phyloP scores from a whole-genome alignment of 345 rosid genomes.

The Corymbia maculata region DNA sequence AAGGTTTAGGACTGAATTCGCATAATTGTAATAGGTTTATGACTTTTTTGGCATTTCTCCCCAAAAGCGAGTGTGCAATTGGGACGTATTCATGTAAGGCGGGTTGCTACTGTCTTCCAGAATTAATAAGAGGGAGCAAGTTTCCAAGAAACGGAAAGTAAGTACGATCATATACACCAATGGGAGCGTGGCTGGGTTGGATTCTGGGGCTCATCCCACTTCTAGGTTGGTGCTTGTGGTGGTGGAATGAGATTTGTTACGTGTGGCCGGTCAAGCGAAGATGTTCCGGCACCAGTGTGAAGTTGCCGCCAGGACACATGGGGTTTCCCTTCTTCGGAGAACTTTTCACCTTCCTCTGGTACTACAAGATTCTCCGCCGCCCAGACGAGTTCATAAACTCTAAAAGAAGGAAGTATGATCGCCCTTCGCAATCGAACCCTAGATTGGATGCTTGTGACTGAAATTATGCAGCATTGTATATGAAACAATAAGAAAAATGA shows the following conservation, averaged over 20 bases:
- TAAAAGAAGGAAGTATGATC: slow-evolving; percentile 20
- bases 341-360: slow-evolving; percentile 27
- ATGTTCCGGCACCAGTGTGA: not conserved
- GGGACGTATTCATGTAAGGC: not conserved
- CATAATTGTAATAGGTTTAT: too few species aligned
- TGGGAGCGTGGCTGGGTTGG: not conserved
- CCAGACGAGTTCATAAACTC: slow-evolving; percentile 34
- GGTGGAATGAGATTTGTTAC: slow-evolving; percentile 39
- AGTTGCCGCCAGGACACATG: slow-evolving; percentile 30
- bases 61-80: not conserved
- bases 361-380: slow-evolving; percentile 18
- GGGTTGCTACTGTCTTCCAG: not conserved
- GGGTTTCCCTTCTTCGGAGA: slow-evolving; percentile 33
- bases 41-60: too few species aligned
- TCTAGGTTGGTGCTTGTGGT: slow-evolving; percentile 16
- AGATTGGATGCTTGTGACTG: not conserved
- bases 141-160: not conserved
- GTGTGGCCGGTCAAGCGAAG: slow-evolving; percentile 2
- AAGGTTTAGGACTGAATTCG: too few species aligned
- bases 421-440: not conserved
- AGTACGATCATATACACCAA: not conserved
- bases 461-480: not conserved
- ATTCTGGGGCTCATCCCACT: slow-evolving; percentile 9
- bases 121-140: not conserved
- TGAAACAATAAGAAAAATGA: not conserved